Conservation (phyloP, 2,329 filamentous ascomycete genomes). For the Stachybotrys chlorohalonatus region DNA sequence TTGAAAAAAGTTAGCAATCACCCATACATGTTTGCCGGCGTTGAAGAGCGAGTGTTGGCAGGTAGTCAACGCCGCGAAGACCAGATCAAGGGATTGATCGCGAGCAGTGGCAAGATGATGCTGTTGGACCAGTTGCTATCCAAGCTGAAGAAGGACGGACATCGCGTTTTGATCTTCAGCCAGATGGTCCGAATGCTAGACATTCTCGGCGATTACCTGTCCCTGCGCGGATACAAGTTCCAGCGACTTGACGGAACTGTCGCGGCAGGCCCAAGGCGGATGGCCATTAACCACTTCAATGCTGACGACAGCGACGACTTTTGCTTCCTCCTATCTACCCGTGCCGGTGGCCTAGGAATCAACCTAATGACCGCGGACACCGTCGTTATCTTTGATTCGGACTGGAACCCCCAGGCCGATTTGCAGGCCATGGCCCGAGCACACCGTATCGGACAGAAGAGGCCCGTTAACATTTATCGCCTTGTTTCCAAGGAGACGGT, state of each 20-base stretch:
- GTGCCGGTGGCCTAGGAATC: slow-evolving; percentile 95
- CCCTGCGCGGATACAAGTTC: slow-evolving; percentile 86
- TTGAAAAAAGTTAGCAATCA: slow-evolving; percentile 99
- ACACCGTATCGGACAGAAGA: slow-evolving; percentile 94
- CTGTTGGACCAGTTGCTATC: slow-evolving; percentile 88
- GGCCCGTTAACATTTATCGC: slow-evolving; percentile 90
- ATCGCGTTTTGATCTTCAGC: slow-evolving; percentile 95
- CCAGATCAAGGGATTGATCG: slow-evolving; percentile 83
- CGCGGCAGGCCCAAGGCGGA: slow-evolving; percentile 73
- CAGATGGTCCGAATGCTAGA: slow-evolving; percentile 99
- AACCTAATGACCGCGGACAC: slow-evolving; percentile 99
- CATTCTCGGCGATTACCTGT: slow-evolving; percentile 88
- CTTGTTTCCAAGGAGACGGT: slow-evolving; percentile 97
- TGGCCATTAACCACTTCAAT: slow-evolving; percentile 98
- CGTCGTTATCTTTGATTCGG: slow-evolving; percentile 94
- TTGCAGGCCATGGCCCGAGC: slow-evolving; percentile 97
- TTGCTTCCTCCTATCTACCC: slow-evolving; percentile 88
- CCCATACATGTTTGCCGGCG: slow-evolving; percentile 93
- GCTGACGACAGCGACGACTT: slow-evolving; percentile 94
- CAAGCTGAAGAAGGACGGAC: slow-evolving; percentile 86
- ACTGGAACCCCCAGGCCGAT: slow-evolving; percentile 98
- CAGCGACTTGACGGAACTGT: slow-evolving; percentile 95
- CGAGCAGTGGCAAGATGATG: slow-evolving; percentile 99
- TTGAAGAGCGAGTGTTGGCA: slow-evolving; percentile 79
- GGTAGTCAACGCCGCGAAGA: slow-evolving; percentile 80